Evolutionary conservation across 306 rosid species (phyloP), one percentile per base, ranked within the genome.

Genomic region (Rosa multiflora): DNA sequence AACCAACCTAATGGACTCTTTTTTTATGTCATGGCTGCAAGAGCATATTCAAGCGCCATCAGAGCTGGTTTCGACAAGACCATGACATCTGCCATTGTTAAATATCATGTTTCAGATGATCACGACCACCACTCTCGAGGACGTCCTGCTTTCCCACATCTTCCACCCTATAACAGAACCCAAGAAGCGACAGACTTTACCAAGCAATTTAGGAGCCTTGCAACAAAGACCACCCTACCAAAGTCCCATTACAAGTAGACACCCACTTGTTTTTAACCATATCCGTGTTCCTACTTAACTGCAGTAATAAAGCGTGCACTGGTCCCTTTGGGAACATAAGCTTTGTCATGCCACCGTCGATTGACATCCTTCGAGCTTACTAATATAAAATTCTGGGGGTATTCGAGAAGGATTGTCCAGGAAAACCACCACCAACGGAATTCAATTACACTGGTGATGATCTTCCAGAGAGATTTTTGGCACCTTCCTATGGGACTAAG

Each of bases 1-100:
- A 77, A 85, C 80, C 90, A 83, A 58, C 75, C 86, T 6, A 59
- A 53, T 14, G 66, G 43, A 15, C 79, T 37, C 29, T n/a, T n/a
- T n/a, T n/a, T n/a, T n/a, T 91, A 89, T 81, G 84, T 81, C 81
- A 87, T 91, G 93, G 93, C 96, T 3, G 88, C 85, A 5, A 80
- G 71, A 56, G 89, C 74, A 9, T 91, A 86, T 23, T 81, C 91
- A 0, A 83, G 83, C 9, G 78, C 84, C 0, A 0, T 0, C 0
- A 21, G 71, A 1, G 79, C 81, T 10, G 0, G 7, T 42, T 87
- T 88, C 46, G 82, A 91, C 44, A 43, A 76, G 51, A 86, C 88
- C 72, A 91, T 70, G 10, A 67, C 91, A 63, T 84, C 93, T 2
- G 93, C 89, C 3, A 73, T 84, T 37, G 10, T 91, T 0, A 74